A percentile compares a stretch with the other conserved stretches of the same genome.
phyloP scores from a whole-genome alignment of 441 rosid species.

The Euphorbia schlechtendalii region DNA sequence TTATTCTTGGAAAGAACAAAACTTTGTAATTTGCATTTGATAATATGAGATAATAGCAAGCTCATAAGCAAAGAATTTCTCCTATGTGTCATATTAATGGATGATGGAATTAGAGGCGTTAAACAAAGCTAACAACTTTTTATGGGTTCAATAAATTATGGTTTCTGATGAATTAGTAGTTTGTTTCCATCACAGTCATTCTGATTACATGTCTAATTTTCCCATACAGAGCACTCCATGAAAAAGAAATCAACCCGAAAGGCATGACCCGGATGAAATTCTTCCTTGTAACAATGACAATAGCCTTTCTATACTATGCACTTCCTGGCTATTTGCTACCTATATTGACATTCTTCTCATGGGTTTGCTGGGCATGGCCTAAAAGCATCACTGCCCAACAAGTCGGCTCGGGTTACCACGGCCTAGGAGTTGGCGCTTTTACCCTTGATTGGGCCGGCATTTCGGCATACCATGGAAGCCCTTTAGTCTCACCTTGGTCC shows the following conservation, averaged over 20 bases:
- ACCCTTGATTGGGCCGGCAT: conserved; percentile 97
- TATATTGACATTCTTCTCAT: conserved; percentile 86
- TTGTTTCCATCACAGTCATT: background rate
- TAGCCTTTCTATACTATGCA: conserved; percentile 67
- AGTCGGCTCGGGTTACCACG: conserved; percentile 87
- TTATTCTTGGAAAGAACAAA: background rate
- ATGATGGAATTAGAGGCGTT: too few species aligned
- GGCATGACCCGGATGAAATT: conserved; percentile 70
- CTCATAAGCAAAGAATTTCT: too few species aligned
- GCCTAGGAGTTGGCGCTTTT: conserved; percentile 83
- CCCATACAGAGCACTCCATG: conserved; percentile 75
- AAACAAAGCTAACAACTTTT: too few species aligned
- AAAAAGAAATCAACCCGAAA: conserved; percentile 47
- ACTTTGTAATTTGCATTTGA: too few species aligned
- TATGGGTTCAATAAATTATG: background rate
- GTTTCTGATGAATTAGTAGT: background rate
- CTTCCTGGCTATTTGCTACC: conserved; percentile 85
- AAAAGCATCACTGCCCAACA: conserved; percentile 81
- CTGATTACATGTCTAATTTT: conserved; percentile 3
- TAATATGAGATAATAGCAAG: too few species aligned
- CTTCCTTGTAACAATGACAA: conserved; percentile 48
- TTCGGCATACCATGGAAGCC: conserved; percentile 96
- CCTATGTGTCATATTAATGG: too few species aligned
- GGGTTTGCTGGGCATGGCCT: conserved; percentile 98
- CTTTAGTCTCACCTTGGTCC: conserved; percentile 82